These are phyloP conservation scores for Eucalyptus leucophloia DNA, from an alignment of 345 rosid genomes.

Conservation along the genomic window DNA sequence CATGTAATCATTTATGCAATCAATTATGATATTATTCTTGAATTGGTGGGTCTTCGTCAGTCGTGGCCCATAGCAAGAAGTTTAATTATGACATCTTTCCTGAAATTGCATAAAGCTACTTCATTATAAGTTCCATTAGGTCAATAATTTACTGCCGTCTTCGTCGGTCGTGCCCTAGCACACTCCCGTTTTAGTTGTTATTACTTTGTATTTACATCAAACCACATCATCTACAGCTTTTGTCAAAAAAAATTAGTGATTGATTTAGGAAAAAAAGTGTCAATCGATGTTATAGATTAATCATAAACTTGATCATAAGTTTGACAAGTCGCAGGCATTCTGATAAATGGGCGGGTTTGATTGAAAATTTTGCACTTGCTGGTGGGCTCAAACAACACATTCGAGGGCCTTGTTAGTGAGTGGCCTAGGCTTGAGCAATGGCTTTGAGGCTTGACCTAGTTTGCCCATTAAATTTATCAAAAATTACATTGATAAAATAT, in stretches of 20 bases:
- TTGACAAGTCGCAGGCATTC: rapidly evolving
- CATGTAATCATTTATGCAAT: neutral
- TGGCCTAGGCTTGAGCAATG: neutral
- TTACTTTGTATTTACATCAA: neutral
- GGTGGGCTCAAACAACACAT: neutral
- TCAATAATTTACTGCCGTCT: neutral
- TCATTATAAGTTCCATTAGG: neutral
- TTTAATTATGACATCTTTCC: neutral
- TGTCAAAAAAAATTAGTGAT: neutral
- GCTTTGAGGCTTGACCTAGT: neutral
- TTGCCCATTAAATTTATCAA: neutral
- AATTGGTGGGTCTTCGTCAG: neutral
- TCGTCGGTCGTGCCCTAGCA: neutral
- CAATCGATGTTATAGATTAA: too few species aligned
- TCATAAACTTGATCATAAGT: too few species aligned
- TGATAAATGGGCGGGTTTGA: neutral
- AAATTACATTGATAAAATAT: neutral
- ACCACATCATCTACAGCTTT: neutral
- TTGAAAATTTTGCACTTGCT: neutral
- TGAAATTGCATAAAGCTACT: neutral
- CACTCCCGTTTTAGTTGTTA: neutral
- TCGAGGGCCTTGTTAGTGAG: neutral
- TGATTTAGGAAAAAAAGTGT: neutral
- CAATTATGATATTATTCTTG: neutral
- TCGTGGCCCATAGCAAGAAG: neutral